These are phyloP conservation scores for Botrytis sinoallii DNA, from an alignment of 2,329 filamentous ascomycete species.

Conservation along the genomic window DNA sequence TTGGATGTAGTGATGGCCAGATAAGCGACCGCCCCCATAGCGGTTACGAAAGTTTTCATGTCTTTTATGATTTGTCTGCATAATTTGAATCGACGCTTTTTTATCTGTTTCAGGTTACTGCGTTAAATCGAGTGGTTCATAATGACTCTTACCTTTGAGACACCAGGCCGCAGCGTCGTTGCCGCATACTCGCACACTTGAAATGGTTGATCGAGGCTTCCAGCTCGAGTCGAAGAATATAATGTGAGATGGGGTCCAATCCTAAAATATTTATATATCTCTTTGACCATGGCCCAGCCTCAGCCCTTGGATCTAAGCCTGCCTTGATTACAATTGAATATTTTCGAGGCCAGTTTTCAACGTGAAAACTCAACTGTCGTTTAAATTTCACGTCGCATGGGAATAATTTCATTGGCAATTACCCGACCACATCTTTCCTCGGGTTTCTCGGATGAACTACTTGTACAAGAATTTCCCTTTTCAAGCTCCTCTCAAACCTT, in stretches of 20 bases:
- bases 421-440: neutral
- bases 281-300: neutral
- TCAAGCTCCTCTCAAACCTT: neutral
- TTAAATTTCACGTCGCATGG: neutral
- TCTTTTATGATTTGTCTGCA: conserved; percentile 13
- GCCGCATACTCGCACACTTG: conserved; percentile 9
- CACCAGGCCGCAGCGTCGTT: conserved; percentile 13
- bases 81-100: conserved; percentile 3
- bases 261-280: conserved; percentile 19
- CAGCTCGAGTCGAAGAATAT: conserved; percentile 5
- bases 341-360: neutral
- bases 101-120: conserved; percentile 8
- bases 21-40: conserved; percentile 20
- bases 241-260: conserved; percentile 19
- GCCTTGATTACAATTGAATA: neutral
- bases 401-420: neutral
- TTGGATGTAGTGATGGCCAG: conserved; percentile 9
- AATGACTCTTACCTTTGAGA: conserved; percentile 6
- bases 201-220: conserved; percentile 1
- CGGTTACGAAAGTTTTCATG: conserved; percentile 10
- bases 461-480: neutral
- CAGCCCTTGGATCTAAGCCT: conserved; percentile 9
- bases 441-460: neutral
- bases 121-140: conserved; percentile 12
- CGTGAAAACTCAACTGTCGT: neutral